phyloP scores from a whole-genome alignment of 192 early-diverging fungal species.

The Coemansia sp. region DNA sequence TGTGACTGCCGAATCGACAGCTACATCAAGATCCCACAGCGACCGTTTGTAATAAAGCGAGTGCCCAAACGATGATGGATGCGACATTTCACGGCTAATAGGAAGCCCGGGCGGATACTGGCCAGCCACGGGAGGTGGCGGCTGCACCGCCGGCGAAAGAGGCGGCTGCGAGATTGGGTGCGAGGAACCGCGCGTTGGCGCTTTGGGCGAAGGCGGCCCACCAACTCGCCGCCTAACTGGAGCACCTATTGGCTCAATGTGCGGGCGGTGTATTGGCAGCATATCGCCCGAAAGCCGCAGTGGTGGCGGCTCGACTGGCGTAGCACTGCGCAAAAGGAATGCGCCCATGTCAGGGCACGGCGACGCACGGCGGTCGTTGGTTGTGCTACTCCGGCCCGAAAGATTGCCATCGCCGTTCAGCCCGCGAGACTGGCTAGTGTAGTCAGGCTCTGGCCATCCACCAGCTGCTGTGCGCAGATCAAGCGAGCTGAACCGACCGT shows the following conservation, averaged over 20 bases:
- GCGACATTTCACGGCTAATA: conserved; percentile 15
- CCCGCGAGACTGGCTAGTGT: too few relatives aligned
- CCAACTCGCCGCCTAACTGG: conserved; percentile 16
- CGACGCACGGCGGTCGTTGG: conserved; percentile 16
- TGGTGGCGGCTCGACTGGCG: conserved; percentile 30
- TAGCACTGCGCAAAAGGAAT: conserved; percentile 18
- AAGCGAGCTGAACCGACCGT: background rate
- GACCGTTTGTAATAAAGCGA: conserved; percentile 22
- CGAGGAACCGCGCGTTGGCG: background rate
- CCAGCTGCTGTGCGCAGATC: conserved; percentile 2
- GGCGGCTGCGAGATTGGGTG: conserved; percentile 3
- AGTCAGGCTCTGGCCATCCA: conserved; percentile 9
- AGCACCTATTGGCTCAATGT: conserved; percentile 43
- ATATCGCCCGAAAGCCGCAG: conserved; percentile 29
- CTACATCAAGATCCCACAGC: conserved; percentile 2
- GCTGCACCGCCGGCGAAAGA: background rate
- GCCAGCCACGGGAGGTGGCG: background rate
- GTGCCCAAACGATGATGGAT: conserved; percentile 24
- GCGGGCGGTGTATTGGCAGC: conserved; percentile 23
- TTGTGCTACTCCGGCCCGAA: conserved; percentile 23
- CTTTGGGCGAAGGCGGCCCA: conserved; percentile 8
- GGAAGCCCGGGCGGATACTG: background rate
- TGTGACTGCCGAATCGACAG: background rate
- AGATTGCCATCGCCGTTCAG: background rate
- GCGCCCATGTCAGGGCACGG: background rate